Percentiles rank a stretch among this genome's conserved stretches.
phyloP scores from a whole-genome alignment of 73 alveolate genomes.

The Paramecium pentaurelia region DNA sequence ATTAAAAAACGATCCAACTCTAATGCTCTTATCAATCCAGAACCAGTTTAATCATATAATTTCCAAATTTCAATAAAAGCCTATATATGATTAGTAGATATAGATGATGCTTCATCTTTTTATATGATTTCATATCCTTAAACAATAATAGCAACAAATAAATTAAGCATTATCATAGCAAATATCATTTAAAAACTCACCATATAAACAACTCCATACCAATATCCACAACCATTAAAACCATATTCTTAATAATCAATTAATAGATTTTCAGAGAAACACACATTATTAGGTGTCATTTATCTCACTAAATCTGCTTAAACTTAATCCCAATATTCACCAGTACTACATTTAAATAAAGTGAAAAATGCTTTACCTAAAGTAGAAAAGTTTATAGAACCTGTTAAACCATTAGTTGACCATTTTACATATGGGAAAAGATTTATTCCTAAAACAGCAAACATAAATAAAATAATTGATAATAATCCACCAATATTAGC shows the following conservation, averaged over 20 bases:
- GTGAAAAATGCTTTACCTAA: slow-evolving; percentile 36
- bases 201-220: slow-evolving; percentile 4
- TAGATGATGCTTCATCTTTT: neutral
- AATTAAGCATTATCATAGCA: slow-evolving; percentile 39
- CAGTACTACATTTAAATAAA: slow-evolving; percentile 33
- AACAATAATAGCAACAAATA: slow-evolving; percentile 27
- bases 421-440: slow-evolving; percentile 44
- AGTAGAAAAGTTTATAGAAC: neutral
- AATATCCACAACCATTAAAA: slow-evolving; percentile 54
- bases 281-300: slow-evolving; percentile 19
- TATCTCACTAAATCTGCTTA: slow-evolving; percentile 33
- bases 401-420: neutral
- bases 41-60: neutral
- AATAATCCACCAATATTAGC: slow-evolving; percentile 67
- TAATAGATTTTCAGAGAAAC: neutral
- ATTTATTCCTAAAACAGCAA: slow-evolving; percentile 52
- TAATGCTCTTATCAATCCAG: neutral
- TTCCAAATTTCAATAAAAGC: neutral
- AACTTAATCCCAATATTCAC: slow-evolving; percentile 49
- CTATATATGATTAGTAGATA: neutral
- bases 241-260: slow-evolving; percentile 33
- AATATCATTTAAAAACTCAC: neutral
- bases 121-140: neutral
- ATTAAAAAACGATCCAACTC: neutral
- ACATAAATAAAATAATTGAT: slow-evolving; percentile 59